phyloP scores from a whole-genome alignment of 78 protist species.

The Dictyostelium citrinum region DNA sequence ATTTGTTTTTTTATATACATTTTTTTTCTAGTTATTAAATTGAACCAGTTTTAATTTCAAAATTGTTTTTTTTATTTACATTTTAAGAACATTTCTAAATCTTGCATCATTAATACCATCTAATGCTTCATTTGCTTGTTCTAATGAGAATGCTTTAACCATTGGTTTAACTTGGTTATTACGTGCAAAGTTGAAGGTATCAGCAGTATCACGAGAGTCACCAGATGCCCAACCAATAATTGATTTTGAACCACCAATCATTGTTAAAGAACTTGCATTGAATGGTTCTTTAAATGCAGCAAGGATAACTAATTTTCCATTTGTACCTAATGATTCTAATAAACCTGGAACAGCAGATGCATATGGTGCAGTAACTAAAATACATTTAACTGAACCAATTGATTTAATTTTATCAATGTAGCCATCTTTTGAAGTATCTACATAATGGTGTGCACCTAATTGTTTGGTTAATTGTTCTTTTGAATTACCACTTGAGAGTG shows the following conservation, averaged over 20 bases:
- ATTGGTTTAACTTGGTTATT: conserved; percentile 10
- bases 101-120: not conserved
- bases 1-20: too few species aligned
- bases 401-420: not conserved
- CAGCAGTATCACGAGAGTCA: not conserved
- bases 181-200: conserved; percentile 9
- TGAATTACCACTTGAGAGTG: not conserved
- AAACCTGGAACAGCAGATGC: not conserved
- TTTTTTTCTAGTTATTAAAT: too few species aligned
- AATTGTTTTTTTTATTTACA: not conserved
- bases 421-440: conserved; percentile 27
- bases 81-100: conserved; percentile 24
- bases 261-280: not conserved
- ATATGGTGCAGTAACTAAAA: conserved; percentile 21
- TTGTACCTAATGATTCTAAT: not conserved
- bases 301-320: conserved; percentile 24
- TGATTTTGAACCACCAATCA: conserved; percentile 4
- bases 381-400: not conserved
- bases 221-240: not conserved
- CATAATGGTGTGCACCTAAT: conserved; percentile 63
- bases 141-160: conserved; percentile 20
- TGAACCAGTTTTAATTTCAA: too few species aligned
- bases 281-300: not conserved
- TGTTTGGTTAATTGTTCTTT: conserved; percentile 5
- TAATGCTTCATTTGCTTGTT: conserved; percentile 4